These are phyloP conservation scores for Coniochaeta sp. DNA, from an alignment of 2,329 filamentous ascomycete genomes.

Conservation along the genomic window DNA sequence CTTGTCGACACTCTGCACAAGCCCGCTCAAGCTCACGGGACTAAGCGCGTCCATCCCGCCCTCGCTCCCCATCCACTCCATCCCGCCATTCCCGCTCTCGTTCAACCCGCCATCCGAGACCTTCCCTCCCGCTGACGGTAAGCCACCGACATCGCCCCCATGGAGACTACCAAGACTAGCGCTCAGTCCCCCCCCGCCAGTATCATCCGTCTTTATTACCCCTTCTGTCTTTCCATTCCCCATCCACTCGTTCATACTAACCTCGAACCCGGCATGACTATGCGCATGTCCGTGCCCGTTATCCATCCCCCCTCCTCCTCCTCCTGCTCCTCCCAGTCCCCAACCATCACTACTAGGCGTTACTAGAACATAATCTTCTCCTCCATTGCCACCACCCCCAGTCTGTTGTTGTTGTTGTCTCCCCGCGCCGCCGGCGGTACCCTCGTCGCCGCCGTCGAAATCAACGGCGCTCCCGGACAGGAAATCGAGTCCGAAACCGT, in stretches of 20 bases:
- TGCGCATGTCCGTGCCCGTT: background rate
- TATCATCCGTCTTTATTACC: background rate
- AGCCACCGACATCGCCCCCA: background rate
- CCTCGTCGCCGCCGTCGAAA: constrained; percentile 14
- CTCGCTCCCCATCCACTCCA: constrained; percentile 18
- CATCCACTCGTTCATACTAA: background rate
- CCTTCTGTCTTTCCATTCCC: too few species aligned
- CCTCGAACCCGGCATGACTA: background rate
- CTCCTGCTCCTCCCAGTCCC: constrained; percentile 13
- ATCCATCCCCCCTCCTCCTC: background rate
- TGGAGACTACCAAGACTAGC: background rate
- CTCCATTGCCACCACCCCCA: background rate
- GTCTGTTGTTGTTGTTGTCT: background rate
- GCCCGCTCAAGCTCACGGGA: constrained; percentile 23
- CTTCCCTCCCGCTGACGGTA: background rate
- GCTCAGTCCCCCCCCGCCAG: background rate
- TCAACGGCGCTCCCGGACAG: constrained; percentile 20
- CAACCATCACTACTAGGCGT: constrained; percentile 19
- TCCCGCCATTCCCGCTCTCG: constrained; percentile 1
- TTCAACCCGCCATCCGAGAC: constrained; percentile 2
- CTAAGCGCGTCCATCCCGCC: constrained; percentile 14
- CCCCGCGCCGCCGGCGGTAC: background rate
- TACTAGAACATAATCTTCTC: constrained; percentile 18
- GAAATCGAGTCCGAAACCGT: constrained; percentile 21
- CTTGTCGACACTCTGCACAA: constrained; percentile 23